Evolutionary conservation across 2,329 filamentous ascomycete genomes (phyloP), one percentile per base, ranked within the genome.

Genomic region (Pezicula radicicola): DNA sequence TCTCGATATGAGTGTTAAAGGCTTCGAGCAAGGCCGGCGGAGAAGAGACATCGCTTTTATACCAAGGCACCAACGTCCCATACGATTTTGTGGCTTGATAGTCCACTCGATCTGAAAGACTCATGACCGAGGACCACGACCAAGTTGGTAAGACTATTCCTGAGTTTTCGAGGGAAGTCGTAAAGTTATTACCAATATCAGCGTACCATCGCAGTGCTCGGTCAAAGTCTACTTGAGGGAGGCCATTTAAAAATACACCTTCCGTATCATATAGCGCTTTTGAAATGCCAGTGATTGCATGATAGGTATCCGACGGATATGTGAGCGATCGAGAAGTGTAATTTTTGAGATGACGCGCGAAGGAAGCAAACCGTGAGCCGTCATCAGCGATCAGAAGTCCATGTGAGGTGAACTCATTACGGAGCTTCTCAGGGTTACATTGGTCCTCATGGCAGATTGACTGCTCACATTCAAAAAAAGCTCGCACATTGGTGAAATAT

Each of bases 41-140:
- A 36, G 9, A 46, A 44, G 42, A 44, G 25, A 21, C 15, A 37
- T 46, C 16, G 44, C 9, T 36, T 36, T 6, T 16, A 37, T 46
- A 46, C 44, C 44, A 46, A 36, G 44, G 30, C n/a, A 46, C 44
- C 9, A 46, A 46, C 16, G 44, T 36, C 16, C 44, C 44, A 46
- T 35, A 46, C 13, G 37, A 19, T 21, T 21, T 46, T 16, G 44
- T 46, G 12, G 25, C 28, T 46, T 46, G 44, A 36, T 46, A 46
- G 27, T 30, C n/a, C 25, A 46, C 44, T 30, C 10, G 28, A 46
- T 46, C 44, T n/a, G 13, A 16, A 46, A 36, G 27, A 18, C 16
- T 36, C 44, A 46, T 46, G 28, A 37, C 44, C 4, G 28, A 46
- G 21, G 44, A 46, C 44, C 44, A 46, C 30, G 44, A 46, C 44